phyloP scores from a whole-genome alignment of 2,329 filamentous ascomycete species.

The Ophiognomonia clavigignenti-juglandacearum region DNA sequence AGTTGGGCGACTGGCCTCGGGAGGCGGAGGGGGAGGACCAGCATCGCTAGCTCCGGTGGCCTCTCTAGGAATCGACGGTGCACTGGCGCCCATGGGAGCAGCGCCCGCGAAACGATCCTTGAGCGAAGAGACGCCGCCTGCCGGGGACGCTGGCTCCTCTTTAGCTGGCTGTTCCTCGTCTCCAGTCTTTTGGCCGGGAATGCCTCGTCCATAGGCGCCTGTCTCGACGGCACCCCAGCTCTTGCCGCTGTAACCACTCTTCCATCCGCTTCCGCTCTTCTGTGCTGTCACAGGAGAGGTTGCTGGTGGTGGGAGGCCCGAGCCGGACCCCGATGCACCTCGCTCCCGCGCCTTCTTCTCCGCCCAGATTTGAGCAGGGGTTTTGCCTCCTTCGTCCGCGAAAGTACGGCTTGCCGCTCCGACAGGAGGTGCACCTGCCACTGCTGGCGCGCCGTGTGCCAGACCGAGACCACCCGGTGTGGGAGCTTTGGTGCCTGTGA shows the following conservation, averaged over 20 bases:
- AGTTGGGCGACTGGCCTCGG: constrained; percentile 64
- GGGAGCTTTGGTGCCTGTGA: constrained; percentile 85
- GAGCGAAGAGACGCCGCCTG: constrained; percentile 66
- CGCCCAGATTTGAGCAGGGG: constrained; percentile 93
- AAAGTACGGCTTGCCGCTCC: constrained; percentile 87
- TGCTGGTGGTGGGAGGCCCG: constrained; percentile 36
- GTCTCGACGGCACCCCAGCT: constrained; percentile 83
- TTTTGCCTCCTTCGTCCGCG: constrained; percentile 92
- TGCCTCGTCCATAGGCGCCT: constrained; percentile 62
- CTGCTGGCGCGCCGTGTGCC: constrained; percentile 55
- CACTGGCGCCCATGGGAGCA: constrained; percentile 58
- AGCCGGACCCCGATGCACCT: constrained; percentile 42
- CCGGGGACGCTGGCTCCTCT: constrained; percentile 49
- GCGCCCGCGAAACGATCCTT: constrained; percentile 78
- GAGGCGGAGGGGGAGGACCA: constrained; percentile 51
- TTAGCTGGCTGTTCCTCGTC: constrained; percentile 38
- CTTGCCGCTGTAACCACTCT: constrained; percentile 87
- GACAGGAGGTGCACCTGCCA: constrained; percentile 57
- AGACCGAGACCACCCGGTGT: constrained; percentile 64
- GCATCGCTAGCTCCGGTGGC: constrained; percentile 36
- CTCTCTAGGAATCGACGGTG: constrained; percentile 28
- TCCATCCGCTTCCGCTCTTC: constrained; percentile 76
- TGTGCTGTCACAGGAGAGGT: constrained; percentile 60
- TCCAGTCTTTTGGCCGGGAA: constrained; percentile 60
- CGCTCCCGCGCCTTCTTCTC: constrained; percentile 89